A percentile compares a stretch with the other conserved stretches of the same genome.
Evolutionary conservation across 2,329 filamentous ascomycete species (phyloP).

Genomic region (Sporothrix schenckii): DNA sequence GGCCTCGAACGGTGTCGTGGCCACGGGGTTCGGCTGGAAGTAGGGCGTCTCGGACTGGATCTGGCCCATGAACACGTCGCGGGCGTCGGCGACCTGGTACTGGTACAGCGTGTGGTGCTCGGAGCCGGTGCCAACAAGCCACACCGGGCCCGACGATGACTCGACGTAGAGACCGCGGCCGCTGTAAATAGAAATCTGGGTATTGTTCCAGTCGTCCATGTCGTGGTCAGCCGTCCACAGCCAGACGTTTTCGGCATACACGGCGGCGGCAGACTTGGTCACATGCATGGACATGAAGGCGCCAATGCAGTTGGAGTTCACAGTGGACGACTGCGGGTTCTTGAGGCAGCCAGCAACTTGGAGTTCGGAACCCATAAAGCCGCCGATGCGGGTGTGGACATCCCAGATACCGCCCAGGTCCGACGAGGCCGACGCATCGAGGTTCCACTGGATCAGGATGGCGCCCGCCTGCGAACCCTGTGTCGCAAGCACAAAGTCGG

Average conservation of each 20-base stretch:
- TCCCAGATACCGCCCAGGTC: slow-evolving; percentile 45
- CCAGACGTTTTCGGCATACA: slow-evolving; percentile 57
- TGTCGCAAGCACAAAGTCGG: slow-evolving; percentile 72
- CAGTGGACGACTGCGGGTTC: slow-evolving; percentile 46
- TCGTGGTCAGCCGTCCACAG: slow-evolving; percentile 68
- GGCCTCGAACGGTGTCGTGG: slow-evolving; percentile 59
- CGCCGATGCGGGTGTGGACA: slow-evolving; percentile 73
- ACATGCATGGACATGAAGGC: slow-evolving; percentile 57
- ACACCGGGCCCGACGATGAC: slow-evolving; percentile 50
- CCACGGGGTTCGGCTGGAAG: slow-evolving; percentile 66
- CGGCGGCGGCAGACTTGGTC: slow-evolving; percentile 49
- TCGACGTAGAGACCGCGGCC: slow-evolving; percentile 23
- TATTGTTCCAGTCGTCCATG: slow-evolving; percentile 30
- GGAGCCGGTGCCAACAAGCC: slow-evolving; percentile 64
- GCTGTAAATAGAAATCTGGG: slow-evolving; percentile 29
- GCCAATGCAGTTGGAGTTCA: slow-evolving; percentile 60
- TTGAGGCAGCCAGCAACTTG: slow-evolving; percentile 62
- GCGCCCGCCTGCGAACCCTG: slow-evolving; percentile 68
- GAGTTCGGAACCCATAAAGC: slow-evolving; percentile 67
- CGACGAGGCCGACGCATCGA: slow-evolving; percentile 54
- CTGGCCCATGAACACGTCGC: slow-evolving; percentile 64
- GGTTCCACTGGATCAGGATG: slow-evolving; percentile 72
- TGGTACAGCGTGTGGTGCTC: slow-evolving; percentile 71
- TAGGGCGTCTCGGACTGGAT: slow-evolving; percentile 73
- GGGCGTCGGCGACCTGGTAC: slow-evolving; percentile 65